phyloP scores from a whole-genome alignment of 2,329 filamentous ascomycete species.

The Aureobasidium sp. region DNA sequence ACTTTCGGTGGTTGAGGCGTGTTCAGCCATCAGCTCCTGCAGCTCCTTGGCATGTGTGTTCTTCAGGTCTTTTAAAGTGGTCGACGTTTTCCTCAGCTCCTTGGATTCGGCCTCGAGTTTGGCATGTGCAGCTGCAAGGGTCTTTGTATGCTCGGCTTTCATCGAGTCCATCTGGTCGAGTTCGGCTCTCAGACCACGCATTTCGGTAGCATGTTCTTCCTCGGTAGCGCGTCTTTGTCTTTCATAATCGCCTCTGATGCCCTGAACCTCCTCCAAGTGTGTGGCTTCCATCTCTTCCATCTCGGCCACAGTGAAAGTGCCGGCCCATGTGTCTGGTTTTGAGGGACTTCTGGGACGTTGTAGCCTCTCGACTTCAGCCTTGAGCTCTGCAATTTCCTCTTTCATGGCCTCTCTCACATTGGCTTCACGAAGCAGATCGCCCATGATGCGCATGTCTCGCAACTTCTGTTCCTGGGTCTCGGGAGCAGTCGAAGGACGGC shows the following conservation, averaged over 20 bases:
- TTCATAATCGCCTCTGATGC: slow-evolving; percentile 9
- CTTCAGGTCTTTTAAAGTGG: not conserved
- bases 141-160: slow-evolving; percentile 6
- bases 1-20: not conserved
- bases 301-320: slow-evolving; percentile 1
- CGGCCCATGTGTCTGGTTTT: slow-evolving; percentile 3
- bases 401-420: slow-evolving; percentile 15
- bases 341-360: slow-evolving; percentile 6
- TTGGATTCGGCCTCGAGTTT: not conserved
- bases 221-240: slow-evolving; percentile 11
- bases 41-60: slow-evolving; percentile 5
- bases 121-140: not conserved
- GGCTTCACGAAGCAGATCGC: slow-evolving; percentile 18
- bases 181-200: not conserved
- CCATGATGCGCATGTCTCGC: slow-evolving; percentile 19
- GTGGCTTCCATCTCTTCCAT: slow-evolving; percentile 14
- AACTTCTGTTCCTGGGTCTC: slow-evolving; percentile 16
- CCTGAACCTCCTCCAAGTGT: slow-evolving; percentile 12
- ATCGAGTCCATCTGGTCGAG: not conserved
- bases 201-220: slow-evolving; percentile 12
- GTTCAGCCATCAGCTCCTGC: not conserved
- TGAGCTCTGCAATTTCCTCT: slow-evolving; percentile 15
- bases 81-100: not conserved
- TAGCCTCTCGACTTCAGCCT: slow-evolving; percentile 16
- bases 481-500: slow-evolving; percentile 15